phyloP scores from a whole-genome alignment of 2,329 filamentous ascomycete species.

The Clarireedia sp. region DNA sequence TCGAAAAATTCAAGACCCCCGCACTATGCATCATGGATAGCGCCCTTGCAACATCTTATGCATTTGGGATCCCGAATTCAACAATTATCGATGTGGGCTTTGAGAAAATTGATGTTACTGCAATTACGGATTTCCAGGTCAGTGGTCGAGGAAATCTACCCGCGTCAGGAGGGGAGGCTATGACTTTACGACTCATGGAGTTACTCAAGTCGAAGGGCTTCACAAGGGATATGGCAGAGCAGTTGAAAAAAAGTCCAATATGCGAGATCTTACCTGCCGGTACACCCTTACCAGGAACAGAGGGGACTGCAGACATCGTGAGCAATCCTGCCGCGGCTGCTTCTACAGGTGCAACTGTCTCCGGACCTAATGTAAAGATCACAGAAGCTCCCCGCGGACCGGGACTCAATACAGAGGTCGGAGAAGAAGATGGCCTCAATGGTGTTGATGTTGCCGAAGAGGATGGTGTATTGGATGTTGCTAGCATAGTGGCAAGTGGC shows the following conservation, averaged over 20 bases:
- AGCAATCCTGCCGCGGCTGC: constrained; percentile 29
- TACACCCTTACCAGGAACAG: constrained; percentile 35
- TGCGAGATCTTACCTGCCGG: constrained; percentile 59
- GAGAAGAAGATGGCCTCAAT: constrained; percentile 32
- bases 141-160: constrained; percentile 53
- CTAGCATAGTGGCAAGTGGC: constrained; percentile 74
- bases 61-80: constrained; percentile 64
- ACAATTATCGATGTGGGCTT: constrained; percentile 88
- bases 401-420: constrained; percentile 18
- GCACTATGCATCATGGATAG: constrained; percentile 87
- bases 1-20: constrained; percentile 94
- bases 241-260: constrained; percentile 58
- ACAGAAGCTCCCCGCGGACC: constrained; percentile 24
- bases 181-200: constrained; percentile 66
- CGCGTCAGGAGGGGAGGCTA: constrained; percentile 74
- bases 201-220: constrained; percentile 55
- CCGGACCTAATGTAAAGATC: constrained; percentile 30
- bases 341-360: constrained; percentile 26
- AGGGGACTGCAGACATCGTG: constrained; percentile 36
- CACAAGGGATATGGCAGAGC: constrained; percentile 59
- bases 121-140: constrained; percentile 75
- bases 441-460: constrained; percentile 41
- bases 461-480: constrained; percentile 75
- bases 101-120: constrained; percentile 87
- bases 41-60: constrained; percentile 80